Percentiles rank a stretch among this genome's conserved stretches.
phyloP scores from a whole-genome alignment of 441 rosid species.

The Jatropha podagrica region DNA sequence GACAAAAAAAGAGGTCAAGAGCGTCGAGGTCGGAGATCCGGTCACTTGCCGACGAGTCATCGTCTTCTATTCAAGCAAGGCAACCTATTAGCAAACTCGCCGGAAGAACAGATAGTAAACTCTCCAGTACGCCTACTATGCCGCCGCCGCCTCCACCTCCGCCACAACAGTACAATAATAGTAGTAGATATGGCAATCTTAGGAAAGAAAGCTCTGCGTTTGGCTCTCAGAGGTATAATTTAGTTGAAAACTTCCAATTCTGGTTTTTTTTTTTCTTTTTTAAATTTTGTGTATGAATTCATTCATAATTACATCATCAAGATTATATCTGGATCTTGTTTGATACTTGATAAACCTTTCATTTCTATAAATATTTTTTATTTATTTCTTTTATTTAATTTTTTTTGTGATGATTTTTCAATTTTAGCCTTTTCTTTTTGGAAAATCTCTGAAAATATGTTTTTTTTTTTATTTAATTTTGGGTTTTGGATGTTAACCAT shows the following conservation, averaged over 20 bases:
- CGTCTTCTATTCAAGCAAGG: constrained; percentile 33
- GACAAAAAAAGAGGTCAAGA: constrained; percentile 66
- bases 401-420: too few species aligned
- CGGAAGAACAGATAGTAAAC: constrained; percentile 30
- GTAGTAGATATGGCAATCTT: constrained; percentile 14
- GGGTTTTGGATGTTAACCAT: too few species aligned
- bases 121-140: constrained; percentile 23
- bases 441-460: not conserved
- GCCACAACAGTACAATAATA: not conserved
- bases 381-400: not conserved
- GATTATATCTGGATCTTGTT: not conserved
- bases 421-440: too few species aligned
- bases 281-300: not conserved
- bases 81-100: constrained; percentile 27
- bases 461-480: too few species aligned
- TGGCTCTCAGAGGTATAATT: constrained; percentile 23
- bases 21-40: constrained; percentile 52
- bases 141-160: constrained; percentile 44
- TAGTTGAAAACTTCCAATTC: not conserved
- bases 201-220: constrained; percentile 12
- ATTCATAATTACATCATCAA: not conserved
- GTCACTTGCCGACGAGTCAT: constrained; percentile 27
- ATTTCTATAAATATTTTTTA: not conserved
- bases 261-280: not conserved
- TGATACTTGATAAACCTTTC: not conserved